Evolutionary conservation across 2,329 filamentous ascomycete genomes (phyloP).

Genomic region (Fusarium circinatum): DNA sequence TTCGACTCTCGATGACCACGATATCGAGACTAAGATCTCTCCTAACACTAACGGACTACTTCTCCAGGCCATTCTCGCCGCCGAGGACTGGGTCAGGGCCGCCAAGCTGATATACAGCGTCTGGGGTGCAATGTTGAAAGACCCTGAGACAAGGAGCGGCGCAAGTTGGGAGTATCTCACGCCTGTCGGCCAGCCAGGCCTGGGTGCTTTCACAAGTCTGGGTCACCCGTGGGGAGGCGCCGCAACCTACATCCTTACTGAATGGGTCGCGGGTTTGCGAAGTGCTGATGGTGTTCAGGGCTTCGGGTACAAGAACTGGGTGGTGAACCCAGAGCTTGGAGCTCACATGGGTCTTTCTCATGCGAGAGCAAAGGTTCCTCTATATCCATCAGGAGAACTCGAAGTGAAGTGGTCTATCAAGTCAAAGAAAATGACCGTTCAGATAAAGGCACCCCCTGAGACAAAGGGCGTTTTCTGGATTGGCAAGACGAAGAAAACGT

Average conservation of each 20-base stretch:
- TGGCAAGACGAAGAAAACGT: background rate
- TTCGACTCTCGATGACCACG: background rate
- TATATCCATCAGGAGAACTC: background rate
- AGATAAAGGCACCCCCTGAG: background rate
- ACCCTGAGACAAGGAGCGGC: background rate
- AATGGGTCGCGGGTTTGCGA: constrained; percentile 9
- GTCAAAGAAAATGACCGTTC: background rate
- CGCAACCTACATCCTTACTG: constrained; percentile 4
- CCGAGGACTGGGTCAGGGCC: background rate
- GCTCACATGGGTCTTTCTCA: background rate
- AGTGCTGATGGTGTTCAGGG: background rate
- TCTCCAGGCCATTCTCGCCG: background rate
- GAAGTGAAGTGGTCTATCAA: background rate
- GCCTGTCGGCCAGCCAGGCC: background rate
- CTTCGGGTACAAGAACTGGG: background rate
- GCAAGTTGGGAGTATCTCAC: constrained; percentile 11
- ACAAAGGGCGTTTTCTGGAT: constrained; percentile 2
- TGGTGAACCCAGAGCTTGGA: constrained; percentile 1
- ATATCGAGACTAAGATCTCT: background rate
- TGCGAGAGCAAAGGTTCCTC: background rate
- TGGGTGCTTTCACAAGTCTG: background rate
- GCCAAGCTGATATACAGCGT: background rate
- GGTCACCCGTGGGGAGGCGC: constrained; percentile 9
- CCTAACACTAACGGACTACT: constrained; percentile 10
- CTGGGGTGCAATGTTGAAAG: constrained; percentile 9